phyloP scores from a whole-genome alignment of 148 eudicot species.

The Camellia lanceoleosa region DNA sequence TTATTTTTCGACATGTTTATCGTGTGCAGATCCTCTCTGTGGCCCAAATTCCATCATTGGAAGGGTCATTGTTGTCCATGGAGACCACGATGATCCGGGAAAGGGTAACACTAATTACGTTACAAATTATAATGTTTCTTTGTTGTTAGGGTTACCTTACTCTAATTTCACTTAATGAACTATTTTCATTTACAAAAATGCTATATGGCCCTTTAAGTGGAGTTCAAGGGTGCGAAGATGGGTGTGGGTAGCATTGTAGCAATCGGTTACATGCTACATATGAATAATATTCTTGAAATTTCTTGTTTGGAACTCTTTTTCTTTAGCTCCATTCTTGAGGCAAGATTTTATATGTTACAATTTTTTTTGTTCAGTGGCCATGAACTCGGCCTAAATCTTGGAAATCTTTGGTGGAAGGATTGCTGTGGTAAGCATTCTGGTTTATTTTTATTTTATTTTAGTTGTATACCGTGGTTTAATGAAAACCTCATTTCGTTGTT shows the following conservation, averaged over 20 bases:
- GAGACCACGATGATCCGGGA: slow-evolving; percentile 96
- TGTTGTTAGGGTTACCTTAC: background rate
- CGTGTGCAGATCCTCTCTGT: slow-evolving; percentile 70
- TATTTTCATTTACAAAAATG: background rate
- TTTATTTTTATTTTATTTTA: background rate
- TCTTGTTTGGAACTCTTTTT: too few species aligned
- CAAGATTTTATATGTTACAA: background rate
- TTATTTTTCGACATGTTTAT: background rate
- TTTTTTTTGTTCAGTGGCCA: slow-evolving; percentile 46
- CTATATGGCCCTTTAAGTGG: background rate
- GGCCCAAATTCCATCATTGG: slow-evolving; percentile 85
- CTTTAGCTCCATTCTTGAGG: background rate
- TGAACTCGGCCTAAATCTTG: slow-evolving; percentile 2
- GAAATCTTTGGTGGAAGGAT: slow-evolving; percentile 33
- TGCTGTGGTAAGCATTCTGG: slow-evolving; percentile 55
- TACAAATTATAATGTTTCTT: too few species aligned
- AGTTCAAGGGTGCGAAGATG: background rate
- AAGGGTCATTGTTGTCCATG: slow-evolving; percentile 98
- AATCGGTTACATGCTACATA: too few species aligned
- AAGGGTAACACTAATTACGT: slow-evolving; percentile 46
- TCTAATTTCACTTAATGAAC: background rate
- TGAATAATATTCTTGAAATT: too few species aligned
- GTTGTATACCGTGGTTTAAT: background rate
- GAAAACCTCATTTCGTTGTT: background rate
- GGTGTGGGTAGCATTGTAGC: too few species aligned